Conservation (phyloP, 768 basidiomycete genomes). For the Russula abietina region DNA sequence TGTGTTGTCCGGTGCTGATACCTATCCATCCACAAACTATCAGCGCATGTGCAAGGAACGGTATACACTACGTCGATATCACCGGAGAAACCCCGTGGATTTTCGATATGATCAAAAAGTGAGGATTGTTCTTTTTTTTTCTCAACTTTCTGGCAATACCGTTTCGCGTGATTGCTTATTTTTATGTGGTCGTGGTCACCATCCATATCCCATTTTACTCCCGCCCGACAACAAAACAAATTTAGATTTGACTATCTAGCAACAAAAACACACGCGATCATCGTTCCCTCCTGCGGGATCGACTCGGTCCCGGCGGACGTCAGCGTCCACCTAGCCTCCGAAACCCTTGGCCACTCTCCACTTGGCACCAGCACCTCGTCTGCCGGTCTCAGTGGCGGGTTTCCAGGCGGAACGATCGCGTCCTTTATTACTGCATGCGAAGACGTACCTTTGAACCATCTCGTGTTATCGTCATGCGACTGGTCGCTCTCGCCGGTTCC, state of each 20-base stretch:
- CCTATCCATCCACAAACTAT: background rate
- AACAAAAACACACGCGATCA: constrained; percentile 59
- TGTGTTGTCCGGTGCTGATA: background rate
- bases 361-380: constrained; percentile 56
- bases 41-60: constrained; percentile 66
- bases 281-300: constrained; percentile 73
- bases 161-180: background rate
- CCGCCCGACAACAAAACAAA: background rate
- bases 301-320: constrained; percentile 78
- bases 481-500: constrained; percentile 39
- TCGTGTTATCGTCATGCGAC: constrained; percentile 31
- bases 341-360: constrained; percentile 48
- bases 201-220: background rate
- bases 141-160: no score
- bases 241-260: constrained; percentile 67
- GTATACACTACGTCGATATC: constrained; percentile 82
- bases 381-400: constrained; percentile 40
- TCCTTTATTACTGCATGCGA: constrained; percentile 32
- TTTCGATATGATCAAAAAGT: constrained; percentile 53
- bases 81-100: constrained; percentile 71
- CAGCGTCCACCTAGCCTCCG: constrained; percentile 59
- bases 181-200: no score
- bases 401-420: constrained; percentile 62
- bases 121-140: constrained; percentile 29
- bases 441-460: constrained; percentile 32